phyloP scores from a whole-genome alignment of 176 grass and related monocot species.

The Hsuehochloa calcarea region DNA sequence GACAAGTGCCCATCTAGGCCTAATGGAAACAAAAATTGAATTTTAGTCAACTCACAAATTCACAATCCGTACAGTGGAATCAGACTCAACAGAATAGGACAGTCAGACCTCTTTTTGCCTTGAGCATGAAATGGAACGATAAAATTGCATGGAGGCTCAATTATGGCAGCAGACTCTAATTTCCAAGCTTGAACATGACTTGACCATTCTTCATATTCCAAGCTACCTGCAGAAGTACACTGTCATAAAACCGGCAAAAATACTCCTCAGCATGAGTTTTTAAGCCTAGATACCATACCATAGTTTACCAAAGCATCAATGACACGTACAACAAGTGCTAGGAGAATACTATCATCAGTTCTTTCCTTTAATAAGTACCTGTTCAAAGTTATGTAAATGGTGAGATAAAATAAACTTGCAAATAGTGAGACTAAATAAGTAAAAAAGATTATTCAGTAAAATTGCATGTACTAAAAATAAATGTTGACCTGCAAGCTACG shows the following conservation, averaged over 20 bases:
- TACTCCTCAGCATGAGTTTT: slow-evolving; percentile 14
- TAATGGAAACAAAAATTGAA: slow-evolving; percentile 32
- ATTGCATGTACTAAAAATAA: slow-evolving; percentile 7
- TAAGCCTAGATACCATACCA: slow-evolving; percentile 54
- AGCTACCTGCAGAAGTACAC: slow-evolving; percentile 59
- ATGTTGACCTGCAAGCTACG: slow-evolving; percentile 70
- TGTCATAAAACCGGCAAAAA: slow-evolving; percentile 40
- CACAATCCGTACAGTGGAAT: slow-evolving; percentile 14
- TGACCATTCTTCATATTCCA: slow-evolving; percentile 95
- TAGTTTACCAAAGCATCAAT: slow-evolving; percentile 97
- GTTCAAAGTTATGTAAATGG: slow-evolving; percentile 32
- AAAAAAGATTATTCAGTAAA: slow-evolving; percentile 27
- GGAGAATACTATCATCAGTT: slow-evolving; percentile 93
- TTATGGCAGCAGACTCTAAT: slow-evolving; percentile 82
- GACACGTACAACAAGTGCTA: slow-evolving; percentile 73
- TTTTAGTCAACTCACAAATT: slow-evolving; percentile 11
- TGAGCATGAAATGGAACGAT: slow-evolving; percentile 72
- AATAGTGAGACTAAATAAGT: background rate
- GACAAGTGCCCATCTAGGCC: slow-evolving; percentile 90
- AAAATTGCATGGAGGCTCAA: slow-evolving; percentile 91
- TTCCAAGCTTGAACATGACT: slow-evolving; percentile 89
- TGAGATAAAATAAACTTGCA: slow-evolving; percentile 29
- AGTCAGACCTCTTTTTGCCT: slow-evolving; percentile 83
- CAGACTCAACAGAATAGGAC: slow-evolving; percentile 13
- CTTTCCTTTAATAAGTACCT: slow-evolving; percentile 95